These are phyloP conservation scores for Filobasidium floriforme DNA, from an alignment of 768 basidiomycete species.

Conservation along the genomic window DNA sequence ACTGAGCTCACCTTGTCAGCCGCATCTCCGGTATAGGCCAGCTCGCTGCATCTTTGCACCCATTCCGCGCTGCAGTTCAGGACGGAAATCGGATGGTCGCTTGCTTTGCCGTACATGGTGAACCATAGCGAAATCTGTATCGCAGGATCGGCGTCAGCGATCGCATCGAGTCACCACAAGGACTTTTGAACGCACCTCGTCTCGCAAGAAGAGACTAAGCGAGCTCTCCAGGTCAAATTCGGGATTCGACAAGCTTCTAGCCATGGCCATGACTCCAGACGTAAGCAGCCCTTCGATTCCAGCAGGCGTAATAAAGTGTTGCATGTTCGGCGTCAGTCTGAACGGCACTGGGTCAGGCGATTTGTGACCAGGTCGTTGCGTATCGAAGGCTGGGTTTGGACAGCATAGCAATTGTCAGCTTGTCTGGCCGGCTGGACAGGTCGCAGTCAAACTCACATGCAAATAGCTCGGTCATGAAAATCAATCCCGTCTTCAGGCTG, in stretches of 20 bases:
- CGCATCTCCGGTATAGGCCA: slow-evolving; percentile 39
- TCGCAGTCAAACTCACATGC: slow-evolving; percentile 54
- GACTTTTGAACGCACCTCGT: slow-evolving; percentile 68
- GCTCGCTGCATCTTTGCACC: slow-evolving; percentile 35
- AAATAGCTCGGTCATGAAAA: slow-evolving; percentile 86
- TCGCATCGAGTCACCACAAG: slow-evolving; percentile 55
- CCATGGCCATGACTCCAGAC: slow-evolving; percentile 81
- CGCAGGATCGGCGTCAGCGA: slow-evolving; percentile 55
- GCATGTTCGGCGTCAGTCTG: slow-evolving; percentile 94
- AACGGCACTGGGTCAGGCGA: slow-evolving; percentile 88
- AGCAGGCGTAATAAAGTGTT: slow-evolving; percentile 79
- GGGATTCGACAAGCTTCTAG: slow-evolving; percentile 78
- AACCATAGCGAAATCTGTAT: slow-evolving; percentile 31
- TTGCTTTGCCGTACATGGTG: slow-evolving; percentile 36
- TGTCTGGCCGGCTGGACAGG: slow-evolving; percentile 34
- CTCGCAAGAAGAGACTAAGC: slow-evolving; percentile 80
- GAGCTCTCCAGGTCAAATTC: slow-evolving; percentile 94
- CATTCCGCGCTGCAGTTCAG: slow-evolving; percentile 40
- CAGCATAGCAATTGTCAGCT: slow-evolving; percentile 23
- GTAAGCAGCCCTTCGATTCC: slow-evolving; percentile 84
- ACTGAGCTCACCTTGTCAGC: slow-evolving; percentile 34
- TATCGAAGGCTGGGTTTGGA: slow-evolving; percentile 41
- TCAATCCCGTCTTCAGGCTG: slow-evolving; percentile 77
- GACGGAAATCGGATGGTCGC: slow-evolving; percentile 39
- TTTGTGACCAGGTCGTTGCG: slow-evolving; percentile 56